Percentiles rank a stretch among this genome's conserved stretches.
These are phyloP conservation scores for Erysimum cheiranthoides DNA, from an alignment of 345 rosid species.

Conservation along the genomic window DNA sequence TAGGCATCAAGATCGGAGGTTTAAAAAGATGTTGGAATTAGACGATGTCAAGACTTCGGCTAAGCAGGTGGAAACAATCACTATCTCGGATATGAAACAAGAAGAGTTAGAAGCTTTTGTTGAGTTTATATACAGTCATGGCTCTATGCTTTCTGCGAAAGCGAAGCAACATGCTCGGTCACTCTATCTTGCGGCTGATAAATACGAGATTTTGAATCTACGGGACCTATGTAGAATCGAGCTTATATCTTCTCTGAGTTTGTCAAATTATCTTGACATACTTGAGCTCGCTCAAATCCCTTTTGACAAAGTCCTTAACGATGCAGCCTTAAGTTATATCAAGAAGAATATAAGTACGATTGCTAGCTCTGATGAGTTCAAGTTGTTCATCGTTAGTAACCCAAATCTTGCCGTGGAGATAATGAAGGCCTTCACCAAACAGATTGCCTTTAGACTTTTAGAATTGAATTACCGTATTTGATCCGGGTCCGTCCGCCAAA, in stretches of 20 bases:
- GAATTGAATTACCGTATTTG: too few relatives aligned
- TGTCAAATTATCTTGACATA: background rate
- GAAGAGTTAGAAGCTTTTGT: background rate
- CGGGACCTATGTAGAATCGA: background rate
- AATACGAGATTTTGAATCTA: background rate
- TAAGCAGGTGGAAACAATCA: background rate
- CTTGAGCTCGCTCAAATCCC: background rate
- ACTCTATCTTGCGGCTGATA: background rate
- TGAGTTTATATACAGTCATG: background rate
- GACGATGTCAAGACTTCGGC: too few relatives aligned
- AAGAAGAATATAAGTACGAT: background rate
- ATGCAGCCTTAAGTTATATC: background rate
- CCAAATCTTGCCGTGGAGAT: slow-evolving; percentile 7
- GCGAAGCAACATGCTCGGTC: background rate
- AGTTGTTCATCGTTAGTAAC: background rate
- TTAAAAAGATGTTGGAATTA: too few relatives aligned
- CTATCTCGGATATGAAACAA: background rate
- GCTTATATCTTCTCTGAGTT: background rate
- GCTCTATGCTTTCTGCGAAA: background rate
- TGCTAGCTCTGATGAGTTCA: background rate
- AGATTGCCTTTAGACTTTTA: too few relatives aligned
- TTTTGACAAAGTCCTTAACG: background rate
- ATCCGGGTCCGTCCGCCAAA: too few relatives aligned
- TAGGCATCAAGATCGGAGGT: too few relatives aligned
- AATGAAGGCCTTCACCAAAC: background rate